Base-by-base conservation (phyloP, 768 basidiomycete species). In the Collybia sordida region DNA sequence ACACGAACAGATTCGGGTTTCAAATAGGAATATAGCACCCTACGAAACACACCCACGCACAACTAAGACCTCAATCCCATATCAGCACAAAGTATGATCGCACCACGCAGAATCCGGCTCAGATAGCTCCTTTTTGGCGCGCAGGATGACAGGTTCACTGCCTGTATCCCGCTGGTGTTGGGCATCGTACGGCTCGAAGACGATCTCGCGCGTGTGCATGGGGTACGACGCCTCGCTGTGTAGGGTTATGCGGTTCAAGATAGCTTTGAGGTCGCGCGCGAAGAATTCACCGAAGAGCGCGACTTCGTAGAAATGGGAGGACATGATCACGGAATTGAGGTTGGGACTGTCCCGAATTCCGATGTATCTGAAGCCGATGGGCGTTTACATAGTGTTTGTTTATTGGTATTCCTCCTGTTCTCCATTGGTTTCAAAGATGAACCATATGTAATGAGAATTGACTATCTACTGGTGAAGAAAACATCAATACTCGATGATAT, bases 221-320 rank as follows among this genome's bases (percentile, higher is more conserved):
- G 78, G 78, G 44, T 79, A 73, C 25, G 88, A 85, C 7, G 86
- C 88, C 63, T 93, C 90, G 70, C 82, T 83, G 60, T 90, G 85
- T 19, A 93, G 76, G 9, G 90, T 90, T 51, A 92, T 83, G 31
- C 90, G 80, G 66, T 93, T 89, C 46, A 92, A 74, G 54, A 93
- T 84, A 0, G 86, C 69, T 60, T 83, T 81, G 35, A 92, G 81
- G 56, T 92, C 89, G 38, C 82, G 77, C 25, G 88, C 66, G 54
- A 86, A 88, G 72, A 92, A 90, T 60, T 90, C 88, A 53, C 87
- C 90, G 49, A 86, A 89, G 53, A 92, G 81, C 0, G 87, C 86
- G 49, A 91, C 86, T 72, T 92, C 89, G 62, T 91, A 92, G 45
- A 75, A 77, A 60, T 86, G 83, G 9, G 75, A 72, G 35, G 78